phyloP scores from a whole-genome alignment of 768 basidiomycete genomes.

The Leucosporidium creatinivorum region DNA sequence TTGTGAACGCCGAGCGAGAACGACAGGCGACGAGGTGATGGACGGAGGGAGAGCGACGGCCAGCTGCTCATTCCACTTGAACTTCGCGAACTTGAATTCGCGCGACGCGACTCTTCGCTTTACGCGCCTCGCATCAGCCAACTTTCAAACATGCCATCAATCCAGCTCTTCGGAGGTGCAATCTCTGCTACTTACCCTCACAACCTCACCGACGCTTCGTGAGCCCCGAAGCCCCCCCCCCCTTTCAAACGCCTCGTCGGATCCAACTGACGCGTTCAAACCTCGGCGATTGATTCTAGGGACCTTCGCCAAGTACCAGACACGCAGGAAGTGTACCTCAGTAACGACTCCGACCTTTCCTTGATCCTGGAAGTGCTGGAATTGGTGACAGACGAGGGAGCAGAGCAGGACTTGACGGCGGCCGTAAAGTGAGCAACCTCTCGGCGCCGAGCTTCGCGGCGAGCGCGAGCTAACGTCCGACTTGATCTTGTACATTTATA shows the following conservation, averaged over 20 bases:
- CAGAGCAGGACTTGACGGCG: slow-evolving; percentile 50
- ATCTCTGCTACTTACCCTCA: slow-evolving; percentile 57
- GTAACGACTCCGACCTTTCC: slow-evolving; percentile 59
- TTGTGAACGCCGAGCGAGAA: too few species aligned
- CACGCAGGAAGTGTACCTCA: slow-evolving; percentile 86
- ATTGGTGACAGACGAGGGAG: slow-evolving; percentile 50
- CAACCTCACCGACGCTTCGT: slow-evolving; percentile 77
- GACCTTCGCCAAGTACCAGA: slow-evolving; percentile 79
- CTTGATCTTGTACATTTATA: slow-evolving; percentile 40
- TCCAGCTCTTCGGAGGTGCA: slow-evolving; percentile 75
- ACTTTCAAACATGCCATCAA: background rate
- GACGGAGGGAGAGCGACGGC: too few species aligned
- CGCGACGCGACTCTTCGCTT: too few species aligned
- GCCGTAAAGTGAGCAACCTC: slow-evolving; percentile 57
- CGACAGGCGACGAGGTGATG: too few species aligned
- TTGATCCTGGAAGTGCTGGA: slow-evolving; percentile 78
- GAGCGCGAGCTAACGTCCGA: slow-evolving; percentile 11
- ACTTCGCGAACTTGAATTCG: too few species aligned
- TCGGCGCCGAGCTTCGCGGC: background rate
- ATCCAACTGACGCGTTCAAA: background rate
- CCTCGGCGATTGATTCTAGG: slow-evolving; percentile 41
- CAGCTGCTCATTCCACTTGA: too few species aligned
- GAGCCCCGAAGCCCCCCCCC: slow-evolving; percentile 39
- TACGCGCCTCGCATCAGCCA: too few species aligned
- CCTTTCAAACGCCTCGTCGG: slow-evolving; percentile 13